Percentiles rank a stretch among this genome's conserved stretches.
Conservation (phyloP, 495 filamentous ascomycete species). For the Aspergillus cavernicola region DNA sequence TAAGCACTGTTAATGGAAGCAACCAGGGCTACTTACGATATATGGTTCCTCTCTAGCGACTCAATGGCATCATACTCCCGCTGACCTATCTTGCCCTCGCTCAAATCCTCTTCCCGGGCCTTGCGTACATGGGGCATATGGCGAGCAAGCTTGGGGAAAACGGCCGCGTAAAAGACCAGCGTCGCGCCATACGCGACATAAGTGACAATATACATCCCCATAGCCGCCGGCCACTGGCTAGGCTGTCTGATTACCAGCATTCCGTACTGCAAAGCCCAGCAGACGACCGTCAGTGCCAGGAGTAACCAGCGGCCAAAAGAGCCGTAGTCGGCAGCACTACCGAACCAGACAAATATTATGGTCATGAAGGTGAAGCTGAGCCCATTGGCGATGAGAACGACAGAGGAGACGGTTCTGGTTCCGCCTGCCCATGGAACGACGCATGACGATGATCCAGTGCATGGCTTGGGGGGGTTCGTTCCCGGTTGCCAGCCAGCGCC, state of each 20-base stretch:
- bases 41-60: constrained; percentile 46
- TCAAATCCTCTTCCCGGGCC: constrained; percentile 43
- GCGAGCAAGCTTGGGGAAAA: constrained; percentile 45
- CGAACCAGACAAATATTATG: constrained; percentile 46
- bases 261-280: constrained; percentile 47
- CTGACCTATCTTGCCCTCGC: constrained; percentile 38
- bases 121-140: constrained; percentile 47
- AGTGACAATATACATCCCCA: constrained; percentile 46
- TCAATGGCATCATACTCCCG: constrained; percentile 45
- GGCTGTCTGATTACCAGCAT: constrained; percentile 43
- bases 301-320: constrained; percentile 49
- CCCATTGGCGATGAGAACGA: constrained; percentile 48
- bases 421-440: constrained; percentile 46
- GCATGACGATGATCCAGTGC: constrained; percentile 40
- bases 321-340: constrained; percentile 48
- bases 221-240: constrained; percentile 46
- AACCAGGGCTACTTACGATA: constrained; percentile 25
- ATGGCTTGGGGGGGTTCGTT: constrained; percentile 35
- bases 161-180: constrained; percentile 47
- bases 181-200: constrained; percentile 48
- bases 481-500: constrained; percentile 41
- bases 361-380: constrained; percentile 51
- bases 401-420: constrained; percentile 40
- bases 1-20: neutral
- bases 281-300: constrained; percentile 41